Base-by-base conservation (phyloP, 2,329 filamentous ascomycete species). In the Magnaporthiopsis rhizophila region DNA sequence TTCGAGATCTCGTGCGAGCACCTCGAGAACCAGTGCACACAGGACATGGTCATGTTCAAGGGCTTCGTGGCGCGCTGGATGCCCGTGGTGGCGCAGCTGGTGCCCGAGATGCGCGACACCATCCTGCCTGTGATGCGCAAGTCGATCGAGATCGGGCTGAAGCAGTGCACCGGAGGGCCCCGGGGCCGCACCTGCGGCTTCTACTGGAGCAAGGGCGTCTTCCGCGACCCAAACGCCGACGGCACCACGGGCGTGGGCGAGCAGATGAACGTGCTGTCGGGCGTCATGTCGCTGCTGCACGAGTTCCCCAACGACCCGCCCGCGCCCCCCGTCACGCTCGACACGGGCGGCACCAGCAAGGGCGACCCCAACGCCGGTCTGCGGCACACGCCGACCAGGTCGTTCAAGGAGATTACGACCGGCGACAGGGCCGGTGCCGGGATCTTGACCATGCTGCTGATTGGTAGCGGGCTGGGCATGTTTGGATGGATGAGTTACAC, bases 41-140 rank as follows among this genome's bases (percentile, higher is more conserved):
- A 83, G 61, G 91, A 94, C 70, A 89, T 92, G 80, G 75, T 85
- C 65, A 85, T 85, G 2, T 92, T 89, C 82, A 91, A 91, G 75
- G 88, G 88, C 45, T 87, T 87, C 65, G 78, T 90, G 21, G 81
- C 86, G 68, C 83, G 86, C 58, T 90, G 87, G 86, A 78, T 91
- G 68, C 80, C 84, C 3, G 79, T 82, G 28, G 80, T 83, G 1
- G 82, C 84, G 2, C 80, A 88, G 68, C 65, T 91, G 24, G 87
- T 85, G 0, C 88, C 89, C 0, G 81, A 80, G 59, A 86, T 83
- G 0, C 74, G 75, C 53, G 75, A 80, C 1, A 76, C 72, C 18
- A 86, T 92, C 67, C 75, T 83, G 65, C 81, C 85, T 0, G 80
- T 84, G 34, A 78, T 92, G 8, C 76, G 78, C 64, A 80, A 76